phyloP scores from a whole-genome alignment of 176 grass and related monocot species.

The Elymus sibiricus region DNA sequence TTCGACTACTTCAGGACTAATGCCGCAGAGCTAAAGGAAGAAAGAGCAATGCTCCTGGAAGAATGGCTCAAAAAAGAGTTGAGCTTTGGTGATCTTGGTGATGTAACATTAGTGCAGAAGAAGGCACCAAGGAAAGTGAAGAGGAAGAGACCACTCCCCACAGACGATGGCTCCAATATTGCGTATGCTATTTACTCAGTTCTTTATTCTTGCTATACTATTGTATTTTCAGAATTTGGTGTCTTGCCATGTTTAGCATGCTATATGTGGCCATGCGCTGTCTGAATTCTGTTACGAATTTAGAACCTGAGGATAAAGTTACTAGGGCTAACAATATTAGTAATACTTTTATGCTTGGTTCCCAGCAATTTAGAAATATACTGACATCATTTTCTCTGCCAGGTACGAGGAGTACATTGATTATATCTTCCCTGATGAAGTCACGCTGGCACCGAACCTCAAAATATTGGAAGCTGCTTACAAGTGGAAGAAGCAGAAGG shows the following conservation, averaged over 20 bases:
- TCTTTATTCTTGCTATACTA: neutral
- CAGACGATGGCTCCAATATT: conserved; percentile 71
- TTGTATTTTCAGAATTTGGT: neutral
- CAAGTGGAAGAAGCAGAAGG: conserved; percentile 87
- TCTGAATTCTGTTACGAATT: neutral
- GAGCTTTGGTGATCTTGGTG: conserved; percentile 62
- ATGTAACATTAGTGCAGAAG: conserved; percentile 81
- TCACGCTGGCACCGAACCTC: conserved; percentile 66
- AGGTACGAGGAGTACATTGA: conserved; percentile 94
- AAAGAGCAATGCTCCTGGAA: conserved; percentile 95
- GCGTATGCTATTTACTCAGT: conserved; percentile 51
- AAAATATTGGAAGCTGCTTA: conserved; percentile 89
- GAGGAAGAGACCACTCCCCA: conserved; percentile 69
- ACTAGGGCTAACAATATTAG: neutral
- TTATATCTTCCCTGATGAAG: conserved; percentile 91
- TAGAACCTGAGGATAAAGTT: neutral
- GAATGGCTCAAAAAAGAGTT: conserved; percentile 88
- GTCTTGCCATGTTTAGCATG: neutral
- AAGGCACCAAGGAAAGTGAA: conserved; percentile 89
- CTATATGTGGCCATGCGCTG: neutral
- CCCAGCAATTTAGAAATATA: neutral
- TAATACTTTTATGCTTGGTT: neutral
- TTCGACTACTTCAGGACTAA: conserved; percentile 82
- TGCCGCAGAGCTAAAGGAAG: conserved; percentile 82
- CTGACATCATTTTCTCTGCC: conserved; percentile 26